phyloP scores from a whole-genome alignment of 1,284 basidiomycete species.

The Fomitopsis palustris region DNA sequence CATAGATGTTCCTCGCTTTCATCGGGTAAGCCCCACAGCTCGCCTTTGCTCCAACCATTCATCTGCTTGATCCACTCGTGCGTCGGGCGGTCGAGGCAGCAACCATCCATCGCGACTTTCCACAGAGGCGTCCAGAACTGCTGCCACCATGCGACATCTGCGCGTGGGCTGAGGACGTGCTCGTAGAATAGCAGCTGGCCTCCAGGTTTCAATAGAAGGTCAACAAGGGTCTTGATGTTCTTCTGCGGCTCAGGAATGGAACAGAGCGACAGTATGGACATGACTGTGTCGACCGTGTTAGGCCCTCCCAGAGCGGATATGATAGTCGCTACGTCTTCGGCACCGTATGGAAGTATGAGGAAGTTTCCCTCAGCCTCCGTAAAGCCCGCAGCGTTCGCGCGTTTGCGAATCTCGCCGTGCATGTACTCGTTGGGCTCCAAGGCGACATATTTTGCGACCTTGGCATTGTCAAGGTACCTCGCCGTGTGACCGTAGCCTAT shows the following conservation, averaged over 20 bases:
- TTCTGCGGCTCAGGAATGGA: constrained; percentile 49
- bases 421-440: constrained; percentile 65
- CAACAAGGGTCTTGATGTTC: constrained; percentile 40
- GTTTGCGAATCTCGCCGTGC: constrained; percentile 50
- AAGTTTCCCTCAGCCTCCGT: constrained; percentile 42
- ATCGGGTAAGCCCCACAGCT: constrained; percentile 42
- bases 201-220: constrained; percentile 49
- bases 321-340: constrained; percentile 49
- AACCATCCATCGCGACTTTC: constrained; percentile 54
- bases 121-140: constrained; percentile 65
- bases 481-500: constrained; percentile 60
- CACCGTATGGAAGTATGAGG: constrained; percentile 49
- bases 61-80: constrained; percentile 47
- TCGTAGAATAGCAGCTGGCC: constrained; percentile 63
- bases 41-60: constrained; percentile 38
- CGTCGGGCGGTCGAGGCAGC: constrained; percentile 54
- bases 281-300: constrained; percentile 48
- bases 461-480: constrained; percentile 51
- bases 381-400: constrained; percentile 49
- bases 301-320: constrained; percentile 36
- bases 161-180: constrained; percentile 50
- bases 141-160: constrained; percentile 66
- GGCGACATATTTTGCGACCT: constrained; percentile 61
- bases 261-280: constrained; percentile 59
- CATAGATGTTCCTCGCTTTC: constrained; percentile 49